Evolutionary conservation across 23 red algal genomes (phyloP), one percentile per base, ranked within the genome.

Genomic region (Gracilaria domingensis): DNA sequence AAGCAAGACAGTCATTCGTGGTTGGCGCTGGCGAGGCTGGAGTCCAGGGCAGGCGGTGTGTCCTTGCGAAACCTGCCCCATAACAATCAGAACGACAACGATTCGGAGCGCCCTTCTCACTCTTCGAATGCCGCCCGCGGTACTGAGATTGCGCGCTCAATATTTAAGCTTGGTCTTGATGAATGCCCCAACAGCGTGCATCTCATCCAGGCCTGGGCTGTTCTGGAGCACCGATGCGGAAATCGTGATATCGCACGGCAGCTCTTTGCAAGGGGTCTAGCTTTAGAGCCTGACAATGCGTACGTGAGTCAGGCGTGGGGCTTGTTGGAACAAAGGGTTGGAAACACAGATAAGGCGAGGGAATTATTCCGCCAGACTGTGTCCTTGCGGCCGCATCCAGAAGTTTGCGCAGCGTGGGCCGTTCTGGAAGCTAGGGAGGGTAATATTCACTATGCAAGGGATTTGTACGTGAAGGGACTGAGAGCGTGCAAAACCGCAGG

Each of bases 301-400:
- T 99, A 99, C 81, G 91, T 99, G 25, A 89, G 66, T 53, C 97
- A 99, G 74, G 94, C 97, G 33, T 99, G 97, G 97, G 97, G 94
- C 16, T 89, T 96, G 37, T 79, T 99, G 88, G 97, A 99, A 78
- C 94, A 96, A 81, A 62, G 94, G 14, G 71, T 74, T 23, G 97
- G 97, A 40, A 84, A 96, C 62, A 85, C 81, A 5, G 80, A 92
- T 0, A 82, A 75, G 49, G 97, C 97, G 35, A 77, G 94, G 42
- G 90, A 85, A 36, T 71, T 99, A 44, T 99, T 90, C 88, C 47
- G 65, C 9, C 45, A 87, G 30, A 86, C 59, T 30, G 42, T 90
- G 33, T 54, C 36, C 5, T 59, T 92, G 30, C 33, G 88, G 6
- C 76, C 91, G 18, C 83, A 92, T 56, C 39, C 76, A 25, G 90